These are phyloP conservation scores for Edaphochlamys debaryana DNA, from an alignment of 139 green algal species.

Conservation along the genomic window DNA sequence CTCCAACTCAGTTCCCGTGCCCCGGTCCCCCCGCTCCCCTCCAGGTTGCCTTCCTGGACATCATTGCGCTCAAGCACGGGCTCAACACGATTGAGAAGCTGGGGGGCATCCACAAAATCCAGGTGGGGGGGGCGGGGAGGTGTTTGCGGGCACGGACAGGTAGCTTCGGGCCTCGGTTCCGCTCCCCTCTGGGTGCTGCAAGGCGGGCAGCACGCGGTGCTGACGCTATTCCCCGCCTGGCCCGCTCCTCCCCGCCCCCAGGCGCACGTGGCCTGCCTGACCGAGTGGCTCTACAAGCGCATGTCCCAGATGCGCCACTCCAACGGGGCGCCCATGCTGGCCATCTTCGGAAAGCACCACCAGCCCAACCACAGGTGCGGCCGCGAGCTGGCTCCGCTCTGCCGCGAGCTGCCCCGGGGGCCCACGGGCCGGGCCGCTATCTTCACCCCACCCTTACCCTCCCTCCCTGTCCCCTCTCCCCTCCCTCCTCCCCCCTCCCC, in stretches of 20 bases:
- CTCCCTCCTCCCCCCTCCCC: not conserved
- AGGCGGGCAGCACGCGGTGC: too few species aligned
- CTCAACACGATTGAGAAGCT: constrained; percentile 68
- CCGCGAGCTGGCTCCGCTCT: too few species aligned
- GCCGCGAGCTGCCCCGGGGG: too few species aligned
- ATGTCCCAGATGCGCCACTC: constrained; percentile 66
- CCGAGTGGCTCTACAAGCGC: constrained; percentile 51
- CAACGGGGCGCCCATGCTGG: constrained; percentile 74
- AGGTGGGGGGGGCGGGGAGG: not conserved
- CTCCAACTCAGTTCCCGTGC: too few species aligned
- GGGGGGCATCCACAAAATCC: constrained; percentile 60
- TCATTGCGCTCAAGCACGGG: constrained; percentile 74
- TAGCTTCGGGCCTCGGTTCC: too few species aligned
- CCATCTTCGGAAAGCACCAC: constrained; percentile 76
- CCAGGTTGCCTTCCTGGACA: constrained; percentile 73
- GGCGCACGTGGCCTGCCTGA: constrained; percentile 49
- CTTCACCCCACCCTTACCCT: too few species aligned
- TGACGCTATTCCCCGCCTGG: not conserved
- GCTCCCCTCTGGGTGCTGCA: too few species aligned
- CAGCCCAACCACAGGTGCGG: constrained; percentile 32
- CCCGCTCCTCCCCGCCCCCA: not conserved
- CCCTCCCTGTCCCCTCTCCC: too few species aligned
- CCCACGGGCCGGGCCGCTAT: too few species aligned
- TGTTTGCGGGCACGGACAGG: not conserved
- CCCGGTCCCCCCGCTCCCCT: too few species aligned